Base-by-base conservation (phyloP, 1,284 basidiomycete species). In the Somion occarium region DNA sequence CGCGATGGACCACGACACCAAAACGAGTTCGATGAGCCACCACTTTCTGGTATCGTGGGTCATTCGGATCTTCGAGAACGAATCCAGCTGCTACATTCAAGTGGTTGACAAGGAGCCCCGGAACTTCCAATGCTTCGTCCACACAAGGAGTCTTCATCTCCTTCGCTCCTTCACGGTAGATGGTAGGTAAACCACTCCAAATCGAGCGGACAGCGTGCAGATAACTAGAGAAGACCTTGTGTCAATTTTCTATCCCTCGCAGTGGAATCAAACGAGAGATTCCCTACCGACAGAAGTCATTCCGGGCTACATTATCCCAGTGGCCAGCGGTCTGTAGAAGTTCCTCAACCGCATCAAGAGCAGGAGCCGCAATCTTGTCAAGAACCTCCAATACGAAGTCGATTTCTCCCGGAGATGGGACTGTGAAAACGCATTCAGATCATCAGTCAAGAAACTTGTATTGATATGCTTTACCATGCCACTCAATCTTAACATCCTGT, bases 241-340 rank as follows among this genome's bases (percentile, higher is more conserved):
- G 18, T 41, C 5, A 46, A 46, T 46, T 20, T 5, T 39, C 13
- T 39, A n/a, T n/a, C n/a, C n/a, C n/a, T n/a, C n/a, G n/a, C n/a
- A n/a, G n/a, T 39, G 38, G 13, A 20, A 20, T 4, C 38, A 18
- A 20, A 39, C 5, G 13, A 5, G 13, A 20, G 38, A 3, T 59
- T 20, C 74, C 75, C 54, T 72, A 86, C 78, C 96, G 83, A 69
- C 95, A 98, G 65, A 98, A 97, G 67, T 98, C 94, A 66, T 97
- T 98, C 26, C 89, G 83, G 71, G 86, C 85, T 18, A 82, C 74
- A 52, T 75, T 83, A 61, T 91, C 82, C 82, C 89, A 90, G 27
- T 63, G 75, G 15, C 71, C 69, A 11, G 79, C 76, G 3, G 71
- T 75, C 11, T 73, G 69, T 7, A 91, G 69, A 13, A 96, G 73